Evolutionary conservation across 176 grass and related monocot genomes (phyloP).

Genomic region (Triticum dicoccoides): DNA sequence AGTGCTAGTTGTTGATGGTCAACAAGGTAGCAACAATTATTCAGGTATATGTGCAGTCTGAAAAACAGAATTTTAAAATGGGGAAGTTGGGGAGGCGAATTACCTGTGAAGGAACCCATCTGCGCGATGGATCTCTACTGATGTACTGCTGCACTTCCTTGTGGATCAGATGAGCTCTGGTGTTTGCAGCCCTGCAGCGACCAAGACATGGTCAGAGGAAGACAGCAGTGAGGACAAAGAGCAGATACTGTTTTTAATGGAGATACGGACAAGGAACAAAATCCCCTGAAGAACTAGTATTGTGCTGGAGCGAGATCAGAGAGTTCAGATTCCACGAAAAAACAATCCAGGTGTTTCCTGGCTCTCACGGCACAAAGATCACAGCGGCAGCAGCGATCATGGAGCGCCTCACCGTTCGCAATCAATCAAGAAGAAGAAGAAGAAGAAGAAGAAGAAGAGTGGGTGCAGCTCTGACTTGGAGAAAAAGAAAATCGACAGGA

Average conservation of each 20-base stretch:
- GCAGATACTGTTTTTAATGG: not conserved
- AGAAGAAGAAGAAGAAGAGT: no score
- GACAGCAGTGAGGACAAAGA: not conserved
- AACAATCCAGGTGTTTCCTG: not conserved
- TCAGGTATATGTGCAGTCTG: not conserved
- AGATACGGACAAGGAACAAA: not conserved
- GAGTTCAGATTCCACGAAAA: not conserved
- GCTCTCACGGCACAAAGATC: not conserved
- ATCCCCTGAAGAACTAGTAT: not conserved
- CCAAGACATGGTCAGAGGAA: not conserved
- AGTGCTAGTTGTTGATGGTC: not conserved
- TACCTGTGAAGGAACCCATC: conserved; percentile 42
- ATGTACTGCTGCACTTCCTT: not conserved
- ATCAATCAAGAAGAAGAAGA: not conserved
- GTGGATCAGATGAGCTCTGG: not conserved
- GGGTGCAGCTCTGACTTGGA: no score
- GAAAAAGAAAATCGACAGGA: no score
- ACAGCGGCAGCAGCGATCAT: no score
- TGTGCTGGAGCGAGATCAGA: not conserved
- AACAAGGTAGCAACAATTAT: not conserved
- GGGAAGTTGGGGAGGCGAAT: not conserved
- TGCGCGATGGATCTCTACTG: not conserved
- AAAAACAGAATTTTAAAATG: not conserved
- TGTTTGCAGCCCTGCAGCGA: not conserved
- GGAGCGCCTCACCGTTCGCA: no score